Base-by-base conservation (phyloP, 352 stramenopile species). In the Phytopythium ostracodes region DNA sequence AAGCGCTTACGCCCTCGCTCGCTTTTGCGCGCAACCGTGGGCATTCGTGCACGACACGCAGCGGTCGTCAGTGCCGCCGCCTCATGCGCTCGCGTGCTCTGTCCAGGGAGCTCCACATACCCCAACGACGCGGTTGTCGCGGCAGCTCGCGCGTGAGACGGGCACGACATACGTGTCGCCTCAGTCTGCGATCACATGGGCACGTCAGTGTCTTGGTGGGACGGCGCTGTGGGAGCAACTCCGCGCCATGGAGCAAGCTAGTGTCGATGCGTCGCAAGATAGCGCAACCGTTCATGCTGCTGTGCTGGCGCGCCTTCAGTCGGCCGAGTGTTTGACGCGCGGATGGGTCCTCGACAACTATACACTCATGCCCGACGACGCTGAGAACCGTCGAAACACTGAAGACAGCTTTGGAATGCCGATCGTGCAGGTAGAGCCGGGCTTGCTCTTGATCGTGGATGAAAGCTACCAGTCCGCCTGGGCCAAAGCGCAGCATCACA, bases 261-360 rank as follows among this genome's bases (percentile, higher is more conserved):
- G 64, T 4, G 27, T 55, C 14, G 56, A 64, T 22, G 64, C 71
- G n/a, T 31, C 64, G 38, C 24, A 49, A n/a, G 69, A 81, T 46
- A 22, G 50, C 9, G 59, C 54, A 0, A 36, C 72, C 5, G 66
- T 71, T 5, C 66, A 84, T 35, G 70, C 76, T 15, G 79, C 67
- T 0, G 68, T 92, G 20, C 60, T 63, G 49, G 56, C 62, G 63
- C 77, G 83, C 17, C 57, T 92, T 44, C 72, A 75, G 22, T 80
- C 75, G 2, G 75, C 79, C 4, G 81, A 92, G 14, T 92, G 83
- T 31, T 75, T 88, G 18, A 56, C 65, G 8, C 56, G 66, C 55
- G 83, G 83, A 20, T 92, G 81, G 81, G 73, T 88, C 27, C 70
- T 92, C 11, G 79, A 91, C 43, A 76, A 77, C 17, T 88, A 79